phyloP scores from a whole-genome alignment of 2,329 filamentous ascomycete genomes.

The Aspergillus neotritici region DNA sequence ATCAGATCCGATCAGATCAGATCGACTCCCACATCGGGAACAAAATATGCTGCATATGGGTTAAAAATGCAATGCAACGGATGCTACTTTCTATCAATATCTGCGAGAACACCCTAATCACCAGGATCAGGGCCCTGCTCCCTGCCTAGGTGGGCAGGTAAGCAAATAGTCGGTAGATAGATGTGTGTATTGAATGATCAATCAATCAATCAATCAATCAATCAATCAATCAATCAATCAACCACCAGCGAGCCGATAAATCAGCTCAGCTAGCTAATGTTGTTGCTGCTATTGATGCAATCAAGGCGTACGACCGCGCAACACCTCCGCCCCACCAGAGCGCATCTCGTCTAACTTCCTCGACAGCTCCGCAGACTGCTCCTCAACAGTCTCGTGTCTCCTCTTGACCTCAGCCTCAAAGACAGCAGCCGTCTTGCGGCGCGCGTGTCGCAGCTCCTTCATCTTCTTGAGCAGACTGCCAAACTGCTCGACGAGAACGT shows the following conservation, averaged over 20 bases:
- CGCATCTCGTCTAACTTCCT: slow-evolving; percentile 51
- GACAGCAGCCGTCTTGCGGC: slow-evolving; percentile 47
- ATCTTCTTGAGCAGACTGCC: slow-evolving; percentile 46
- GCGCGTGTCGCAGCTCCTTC: slow-evolving; percentile 48
- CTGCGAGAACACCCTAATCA: not conserved
- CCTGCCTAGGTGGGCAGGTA: not conserved
- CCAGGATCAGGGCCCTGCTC: slow-evolving; percentile 1
- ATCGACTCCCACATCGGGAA: too few species aligned
- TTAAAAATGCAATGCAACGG: too few species aligned
- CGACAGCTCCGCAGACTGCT: slow-evolving; percentile 46
- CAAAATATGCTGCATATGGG: too few species aligned
- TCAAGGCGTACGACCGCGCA: slow-evolving; percentile 39
- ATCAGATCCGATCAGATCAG: too few species aligned
- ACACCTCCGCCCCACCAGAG: slow-evolving; percentile 48
- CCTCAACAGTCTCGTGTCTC: slow-evolving; percentile 48
- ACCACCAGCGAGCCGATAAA: not conserved
- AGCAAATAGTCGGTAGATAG: not conserved
- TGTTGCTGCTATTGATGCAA: not conserved
- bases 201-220: too few species aligned
- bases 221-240: too few species aligned
- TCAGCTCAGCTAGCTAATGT: not conserved
- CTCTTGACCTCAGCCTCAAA: slow-evolving; percentile 53
- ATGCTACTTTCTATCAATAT: too few species aligned
- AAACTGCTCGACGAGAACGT: slow-evolving; percentile 56
- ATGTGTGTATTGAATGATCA: too few species aligned